Percentiles rank a stretch among this genome's conserved stretches.
Evolutionary conservation across 768 basidiomycete species (phyloP).

Genomic region (Cubamyces lactineus): DNA sequence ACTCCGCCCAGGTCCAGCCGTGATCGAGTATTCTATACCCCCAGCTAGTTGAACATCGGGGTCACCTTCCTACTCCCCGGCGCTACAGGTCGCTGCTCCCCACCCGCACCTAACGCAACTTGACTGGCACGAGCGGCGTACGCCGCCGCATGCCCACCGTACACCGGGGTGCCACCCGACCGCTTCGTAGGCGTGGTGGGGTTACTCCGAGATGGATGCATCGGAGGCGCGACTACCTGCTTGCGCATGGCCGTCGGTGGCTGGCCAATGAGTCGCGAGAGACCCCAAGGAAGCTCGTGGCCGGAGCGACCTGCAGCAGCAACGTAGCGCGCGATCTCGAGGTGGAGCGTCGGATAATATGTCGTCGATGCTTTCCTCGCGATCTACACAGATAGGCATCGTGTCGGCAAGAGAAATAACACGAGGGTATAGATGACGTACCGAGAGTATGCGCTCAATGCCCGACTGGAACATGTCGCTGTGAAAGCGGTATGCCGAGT

Average conservation of each 20-base stretch:
- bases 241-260: conserved; percentile 71
- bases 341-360: conserved; percentile 93
- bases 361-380: conserved; percentile 92
- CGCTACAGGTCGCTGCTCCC: conserved; percentile 3
- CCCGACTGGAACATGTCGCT: conserved; percentile 88
- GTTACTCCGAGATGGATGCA: conserved; percentile 11
- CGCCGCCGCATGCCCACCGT: conserved; percentile 16
- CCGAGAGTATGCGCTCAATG: conserved; percentile 87
- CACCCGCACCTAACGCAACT: conserved; percentile 6
- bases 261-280: conserved; percentile 76
- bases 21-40: background rate
- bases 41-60: conserved; percentile 27
- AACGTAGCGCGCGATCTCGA: conserved; percentile 91
- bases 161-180: conserved; percentile 5
- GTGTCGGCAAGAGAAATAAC: conserved; percentile 5
- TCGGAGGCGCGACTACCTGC: conserved; percentile 14
- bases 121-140: conserved; percentile 11
- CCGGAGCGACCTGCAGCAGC: conserved; percentile 63
- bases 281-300: conserved; percentile 80
- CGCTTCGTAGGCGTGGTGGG: conserved; percentile 24
- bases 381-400: conserved; percentile 54
- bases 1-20: background rate
- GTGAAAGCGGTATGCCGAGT: conserved; percentile 84
- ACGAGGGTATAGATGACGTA: conserved; percentile 41
- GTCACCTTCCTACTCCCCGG: conserved; percentile 28